Evolutionary conservation across 2,329 filamentous ascomycete genomes (phyloP).

Genomic region (Botrytis hyacinthi): DNA sequence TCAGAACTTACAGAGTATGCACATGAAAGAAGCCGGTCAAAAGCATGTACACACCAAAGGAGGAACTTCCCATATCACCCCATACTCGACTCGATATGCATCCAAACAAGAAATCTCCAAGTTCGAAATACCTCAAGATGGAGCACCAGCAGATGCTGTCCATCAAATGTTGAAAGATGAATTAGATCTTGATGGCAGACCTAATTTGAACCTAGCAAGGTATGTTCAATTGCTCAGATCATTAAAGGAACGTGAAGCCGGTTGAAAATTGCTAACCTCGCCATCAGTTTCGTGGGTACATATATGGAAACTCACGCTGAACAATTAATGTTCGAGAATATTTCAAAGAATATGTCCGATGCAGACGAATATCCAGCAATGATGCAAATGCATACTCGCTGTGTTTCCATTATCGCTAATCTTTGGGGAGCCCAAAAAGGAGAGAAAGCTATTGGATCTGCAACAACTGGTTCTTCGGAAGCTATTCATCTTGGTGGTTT

Average conservation of each 20-base stretch:
- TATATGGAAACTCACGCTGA: conserved; percentile 68
- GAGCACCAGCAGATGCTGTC: conserved; percentile 60
- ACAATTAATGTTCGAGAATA: conserved; percentile 64
- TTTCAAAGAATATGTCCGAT: conserved; percentile 71
- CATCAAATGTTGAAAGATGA: conserved; percentile 65
- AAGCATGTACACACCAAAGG: conserved; percentile 42
- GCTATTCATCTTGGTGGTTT: conserved; percentile 69
- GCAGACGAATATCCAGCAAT: conserved; percentile 63
- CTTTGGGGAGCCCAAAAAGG: conserved; percentile 62
- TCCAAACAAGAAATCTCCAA: conserved; percentile 56
- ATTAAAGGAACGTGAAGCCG: background rate
- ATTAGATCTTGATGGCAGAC: conserved; percentile 61
- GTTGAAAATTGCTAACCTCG: conserved; percentile 15
- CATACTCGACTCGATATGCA: conserved; percentile 58
- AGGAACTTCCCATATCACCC: conserved; percentile 51
- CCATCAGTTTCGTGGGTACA: conserved; percentile 62
- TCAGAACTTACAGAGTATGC: conserved; percentile 48
- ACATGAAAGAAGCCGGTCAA: conserved; percentile 41
- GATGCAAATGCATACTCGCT: conserved; percentile 62
- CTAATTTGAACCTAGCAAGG: conserved; percentile 65
- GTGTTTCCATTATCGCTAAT: conserved; percentile 65
- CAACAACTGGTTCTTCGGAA: conserved; percentile 69
- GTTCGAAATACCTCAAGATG: conserved; percentile 55
- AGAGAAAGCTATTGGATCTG: conserved; percentile 65
- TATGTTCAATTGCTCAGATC: conserved; percentile 28